Base-by-base conservation (phyloP, 495 filamentous ascomycete species). In the Amorphotheca resinae region DNA sequence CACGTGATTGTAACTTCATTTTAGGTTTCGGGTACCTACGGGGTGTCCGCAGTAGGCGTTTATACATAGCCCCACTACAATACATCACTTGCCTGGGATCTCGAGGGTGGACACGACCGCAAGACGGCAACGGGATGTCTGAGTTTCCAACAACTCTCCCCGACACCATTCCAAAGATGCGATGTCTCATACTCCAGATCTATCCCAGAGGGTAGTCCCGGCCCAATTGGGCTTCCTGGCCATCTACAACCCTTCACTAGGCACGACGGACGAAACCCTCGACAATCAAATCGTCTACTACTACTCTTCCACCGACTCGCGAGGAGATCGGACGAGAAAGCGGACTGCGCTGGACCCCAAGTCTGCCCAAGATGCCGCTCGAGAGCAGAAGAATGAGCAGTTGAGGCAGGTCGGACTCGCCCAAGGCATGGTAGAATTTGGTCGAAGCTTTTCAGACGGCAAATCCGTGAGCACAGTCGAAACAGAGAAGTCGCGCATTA, bases 391-490 rank as follows among this genome's bases (percentile, higher is more conserved):
- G 46, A 93, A 96, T 58, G 80, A 89, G 64, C 79, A 73, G 49
- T 61, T 96, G 54, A 74, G 93, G 48, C 86, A 93, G 64, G 84
- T 98, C 59, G 91, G 91, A n/a, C 73, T 98, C 50, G 93, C 91
- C 40, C 91, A 99, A 67, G 91, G 87, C 41, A 94, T 96, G 77
- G 85, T 95, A 45, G 82, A 81, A 60, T 96, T 99, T 64, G 82
- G 84, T 49, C 83, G 80, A 50, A 82, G 79, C 48, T 96, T 96
- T 57, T 84, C 87, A 4, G 70, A 72, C 45, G 83, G 77, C 23
- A 66, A 79, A 46, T 58, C 84, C 12, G 67, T 96, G 12, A 84
- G 93, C 49, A 80, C 78, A 21, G 76, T 96, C 49, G 93, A 96
- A 56, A 99, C 91, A 0, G 83, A 94, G 50, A 87, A 82, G 63